Base-by-base conservation (phyloP, 805 yeast species). In the Candida berthetii region DNA sequence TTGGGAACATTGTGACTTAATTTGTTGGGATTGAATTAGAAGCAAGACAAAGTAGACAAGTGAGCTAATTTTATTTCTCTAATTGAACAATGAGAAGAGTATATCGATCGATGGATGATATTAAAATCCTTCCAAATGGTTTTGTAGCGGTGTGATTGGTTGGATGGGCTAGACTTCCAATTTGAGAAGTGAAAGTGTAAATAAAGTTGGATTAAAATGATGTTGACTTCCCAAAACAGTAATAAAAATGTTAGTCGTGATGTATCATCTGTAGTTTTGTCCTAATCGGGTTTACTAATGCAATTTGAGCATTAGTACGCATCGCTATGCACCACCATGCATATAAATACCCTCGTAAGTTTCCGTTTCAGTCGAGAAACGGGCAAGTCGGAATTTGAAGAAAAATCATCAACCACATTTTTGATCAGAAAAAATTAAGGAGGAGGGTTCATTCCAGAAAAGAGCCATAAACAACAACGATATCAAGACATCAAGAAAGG, bases 1-100 rank as follows among this genome's bases (percentile, higher is more conserved):
- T 49, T 41, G 59, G 54, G 52, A 42, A 48, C 61, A 56, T 56
- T 37, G 19, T 48, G 14, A n/a, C 18, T 32, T 22, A 22, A 22
- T 22, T 22, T n/a, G n/a, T n/a, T n/a, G n/a, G n/a, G n/a, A n/a
- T n/a, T n/a, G n/a, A n/a, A n/a, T n/a, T n/a, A n/a, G n/a, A n/a
- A n/a, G n/a, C n/a, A n/a, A n/a, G n/a, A n/a, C n/a, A n/a, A n/a
- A n/a, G n/a, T n/a, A n/a, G n/a, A 9, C 25, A 22, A 22, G 25
- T 22, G 25, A 27, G 29, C n/a, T 27, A 10, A 13, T 27, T 8
- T 11, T 11, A 27, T 11, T 22, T 22, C 24, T 22, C 8, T 22
- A 22, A 8, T 8, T 22, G 24, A 22, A 8, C 24, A 22, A 22
- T 22, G 24, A 22, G 8, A 22, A 22, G 24, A 8, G n/a, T n/a